Conservation (phyloP, 495 filamentous ascomycete genomes). For the Elaphomyces granulatus region DNA sequence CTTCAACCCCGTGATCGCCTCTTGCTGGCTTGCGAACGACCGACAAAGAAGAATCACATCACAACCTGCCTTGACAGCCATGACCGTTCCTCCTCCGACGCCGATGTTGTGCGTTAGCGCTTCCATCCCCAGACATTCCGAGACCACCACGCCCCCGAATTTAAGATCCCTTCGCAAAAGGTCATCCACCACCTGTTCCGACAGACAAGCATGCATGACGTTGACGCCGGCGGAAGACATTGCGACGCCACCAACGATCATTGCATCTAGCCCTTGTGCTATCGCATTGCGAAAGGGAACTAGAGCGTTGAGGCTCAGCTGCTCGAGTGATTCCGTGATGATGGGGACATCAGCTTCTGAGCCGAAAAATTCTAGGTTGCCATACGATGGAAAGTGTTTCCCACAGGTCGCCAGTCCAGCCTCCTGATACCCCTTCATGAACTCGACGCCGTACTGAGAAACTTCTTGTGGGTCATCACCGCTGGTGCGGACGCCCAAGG, state of each 20-base stretch:
- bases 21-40: slow-evolving; percentile 71
- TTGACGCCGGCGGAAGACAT: slow-evolving; percentile 78
- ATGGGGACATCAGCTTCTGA: slow-evolving; percentile 77
- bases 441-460: slow-evolving; percentile 71
- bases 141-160: slow-evolving; percentile 83
- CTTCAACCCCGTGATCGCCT: slow-evolving; percentile 74
- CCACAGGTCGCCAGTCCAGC: slow-evolving; percentile 73
- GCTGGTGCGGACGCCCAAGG: slow-evolving; percentile 65
- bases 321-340: slow-evolving; percentile 81
- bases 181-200: slow-evolving; percentile 79
- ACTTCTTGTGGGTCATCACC: slow-evolving; percentile 85
- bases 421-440: slow-evolving; percentile 79
- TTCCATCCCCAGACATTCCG: slow-evolving; percentile 92
- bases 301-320: slow-evolving; percentile 67
- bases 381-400: slow-evolving; percentile 88
- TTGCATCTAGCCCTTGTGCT: slow-evolving; percentile 65
- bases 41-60: slow-evolving; percentile 75
- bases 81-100: slow-evolving; percentile 81
- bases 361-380: slow-evolving; percentile 81
- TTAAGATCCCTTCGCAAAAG: slow-evolving; percentile 66
- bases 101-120: slow-evolving; percentile 81
- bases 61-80: slow-evolving; percentile 87
- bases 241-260: slow-evolving; percentile 85
- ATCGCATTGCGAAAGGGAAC: slow-evolving; percentile 83
- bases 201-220: slow-evolving; percentile 83